Percentiles rank a stretch among this genome's conserved stretches.
These are phyloP conservation scores for Neobulgaria alba DNA, from an alignment of 2,329 filamentous ascomycete species.

Conservation along the genomic window DNA sequence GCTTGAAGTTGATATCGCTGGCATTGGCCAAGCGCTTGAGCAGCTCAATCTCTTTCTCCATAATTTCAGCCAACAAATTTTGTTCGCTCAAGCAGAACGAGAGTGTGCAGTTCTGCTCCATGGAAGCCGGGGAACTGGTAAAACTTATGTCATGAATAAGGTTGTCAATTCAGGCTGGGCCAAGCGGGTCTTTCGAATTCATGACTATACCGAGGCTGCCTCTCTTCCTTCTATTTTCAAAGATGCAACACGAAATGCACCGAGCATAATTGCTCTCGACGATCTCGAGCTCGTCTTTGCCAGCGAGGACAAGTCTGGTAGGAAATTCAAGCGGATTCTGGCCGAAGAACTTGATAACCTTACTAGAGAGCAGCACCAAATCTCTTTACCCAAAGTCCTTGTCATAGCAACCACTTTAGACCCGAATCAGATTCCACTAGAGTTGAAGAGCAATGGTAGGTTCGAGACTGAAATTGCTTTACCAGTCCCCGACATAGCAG, in stretches of 20 bases:
- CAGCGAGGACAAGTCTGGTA: constrained; percentile 45
- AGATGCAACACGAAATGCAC: constrained; percentile 58
- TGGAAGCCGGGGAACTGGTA: constrained; percentile 78
- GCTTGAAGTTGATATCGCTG: constrained; percentile 50
- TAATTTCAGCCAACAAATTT: constrained; percentile 39
- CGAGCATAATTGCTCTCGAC: constrained; percentile 74
- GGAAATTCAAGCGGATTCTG: constrained; percentile 42
- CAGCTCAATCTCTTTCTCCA: constrained; percentile 59
- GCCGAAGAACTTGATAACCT: constrained; percentile 49
- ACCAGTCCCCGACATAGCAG: constrained; percentile 63
- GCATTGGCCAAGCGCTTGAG: constrained; percentile 54
- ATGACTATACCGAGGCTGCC: constrained; percentile 45
- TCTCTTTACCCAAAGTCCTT: constrained; percentile 46
- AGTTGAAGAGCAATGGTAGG: constrained; percentile 55
- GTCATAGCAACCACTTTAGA: constrained; percentile 70
- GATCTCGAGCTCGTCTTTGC: constrained; percentile 62
- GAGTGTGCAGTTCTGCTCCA: constrained; percentile 47
- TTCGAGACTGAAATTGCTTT: constrained; percentile 63
- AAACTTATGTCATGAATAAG: constrained; percentile 63
- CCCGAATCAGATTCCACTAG: constrained; percentile 60
- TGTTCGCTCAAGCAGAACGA: constrained; percentile 17
- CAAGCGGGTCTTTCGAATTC: constrained; percentile 51
- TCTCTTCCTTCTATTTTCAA: constrained; percentile 61
- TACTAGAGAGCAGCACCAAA: constrained; percentile 25
- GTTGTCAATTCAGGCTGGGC: constrained; percentile 64